Evolutionary conservation across 2,329 filamentous ascomycete genomes (phyloP).

Genomic region (Ceratocystis eucalypticola): DNA sequence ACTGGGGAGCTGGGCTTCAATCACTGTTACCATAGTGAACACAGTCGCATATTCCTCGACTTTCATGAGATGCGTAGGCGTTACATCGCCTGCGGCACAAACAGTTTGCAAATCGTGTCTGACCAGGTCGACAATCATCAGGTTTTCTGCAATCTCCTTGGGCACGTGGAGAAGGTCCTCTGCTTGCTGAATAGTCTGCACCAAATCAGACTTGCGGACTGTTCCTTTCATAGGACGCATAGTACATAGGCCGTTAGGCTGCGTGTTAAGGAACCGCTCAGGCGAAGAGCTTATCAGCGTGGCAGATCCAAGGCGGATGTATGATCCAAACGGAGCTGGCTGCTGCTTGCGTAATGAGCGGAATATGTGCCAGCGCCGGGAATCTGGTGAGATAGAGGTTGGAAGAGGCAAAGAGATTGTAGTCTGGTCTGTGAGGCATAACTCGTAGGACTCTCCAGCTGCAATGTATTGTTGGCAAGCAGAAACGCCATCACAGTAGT

Average conservation of each 20-base stretch:
- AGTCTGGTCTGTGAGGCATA: slow-evolving; percentile 69
- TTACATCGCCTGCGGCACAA: slow-evolving; percentile 58
- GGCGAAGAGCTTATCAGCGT: slow-evolving; percentile 75
- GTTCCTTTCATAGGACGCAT: slow-evolving; percentile 97
- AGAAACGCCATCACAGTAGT: slow-evolving; percentile 54
- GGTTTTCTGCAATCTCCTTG: slow-evolving; percentile 88
- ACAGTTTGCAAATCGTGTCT: slow-evolving; percentile 83
- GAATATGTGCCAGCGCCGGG: slow-evolving; percentile 55
- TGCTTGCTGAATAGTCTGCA: slow-evolving; percentile 57
- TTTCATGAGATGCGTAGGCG: slow-evolving; percentile 63
- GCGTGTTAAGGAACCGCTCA: slow-evolving; percentile 65
- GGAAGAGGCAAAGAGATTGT: slow-evolving; percentile 36
- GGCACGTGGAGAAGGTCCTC: slow-evolving; percentile 59
- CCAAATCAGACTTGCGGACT: slow-evolving; percentile 58
- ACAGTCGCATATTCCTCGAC: slow-evolving; percentile 87
- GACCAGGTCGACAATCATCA: slow-evolving; percentile 98
- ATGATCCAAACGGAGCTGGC: slow-evolving; percentile 75
- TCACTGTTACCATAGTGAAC: slow-evolving; percentile 80
- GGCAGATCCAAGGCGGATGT: slow-evolving; percentile 52
- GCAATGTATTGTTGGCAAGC: slow-evolving; percentile 58
- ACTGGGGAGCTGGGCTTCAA: slow-evolving; percentile 52
- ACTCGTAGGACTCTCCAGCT: slow-evolving; percentile 70
- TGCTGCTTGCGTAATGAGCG: slow-evolving; percentile 55
- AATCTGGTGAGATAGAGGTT: slow-evolving; percentile 25
- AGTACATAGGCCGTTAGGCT: slow-evolving; percentile 44